phyloP scores from a whole-genome alignment of 176 grass and related monocot genomes.

The Phoenix roebelenii region DNA sequence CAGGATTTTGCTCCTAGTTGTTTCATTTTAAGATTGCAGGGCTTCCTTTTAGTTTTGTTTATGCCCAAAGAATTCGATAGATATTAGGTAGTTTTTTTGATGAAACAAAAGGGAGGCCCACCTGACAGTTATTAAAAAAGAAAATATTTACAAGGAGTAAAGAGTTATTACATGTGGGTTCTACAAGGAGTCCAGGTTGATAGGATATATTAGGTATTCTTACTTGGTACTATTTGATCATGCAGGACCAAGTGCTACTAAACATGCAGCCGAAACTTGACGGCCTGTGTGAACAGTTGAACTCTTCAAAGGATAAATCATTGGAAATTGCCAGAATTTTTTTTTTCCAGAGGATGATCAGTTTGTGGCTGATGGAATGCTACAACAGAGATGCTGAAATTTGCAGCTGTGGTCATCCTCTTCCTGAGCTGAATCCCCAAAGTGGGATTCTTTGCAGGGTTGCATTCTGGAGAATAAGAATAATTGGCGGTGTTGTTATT shows the following conservation, averaged over 20 bases:
- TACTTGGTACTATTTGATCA: background rate
- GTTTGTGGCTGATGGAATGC: constrained; percentile 6
- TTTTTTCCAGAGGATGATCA: constrained; percentile 9
- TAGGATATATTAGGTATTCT: too few relatives aligned
- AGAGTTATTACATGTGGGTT: too few relatives aligned
- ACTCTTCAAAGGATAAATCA: constrained; percentile 38
- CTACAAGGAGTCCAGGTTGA: too few relatives aligned
- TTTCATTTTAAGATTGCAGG: too few relatives aligned
- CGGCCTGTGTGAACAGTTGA: constrained; percentile 50
- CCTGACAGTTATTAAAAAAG: too few relatives aligned
- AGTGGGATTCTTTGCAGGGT: constrained; percentile 1
- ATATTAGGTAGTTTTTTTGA: too few relatives aligned
- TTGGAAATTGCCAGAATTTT: constrained; percentile 26
- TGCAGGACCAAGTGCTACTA: constrained; percentile 63
- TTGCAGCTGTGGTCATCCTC: background rate
- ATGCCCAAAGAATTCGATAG: too few relatives aligned
- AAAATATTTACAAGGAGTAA: too few relatives aligned
- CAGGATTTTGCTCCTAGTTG: too few relatives aligned
- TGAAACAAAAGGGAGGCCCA: too few relatives aligned
- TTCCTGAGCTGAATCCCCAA: constrained; percentile 8
- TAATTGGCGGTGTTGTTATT: background rate
- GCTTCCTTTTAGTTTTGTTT: background rate
- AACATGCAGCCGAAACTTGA: constrained; percentile 91
- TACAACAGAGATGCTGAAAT: constrained; percentile 16
- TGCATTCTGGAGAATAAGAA: too few relatives aligned